Evolutionary conservation across 2,329 filamentous ascomycete species (phyloP), one percentile per base, ranked within the genome.

Genomic region (Penicillium corylophilum): DNA sequence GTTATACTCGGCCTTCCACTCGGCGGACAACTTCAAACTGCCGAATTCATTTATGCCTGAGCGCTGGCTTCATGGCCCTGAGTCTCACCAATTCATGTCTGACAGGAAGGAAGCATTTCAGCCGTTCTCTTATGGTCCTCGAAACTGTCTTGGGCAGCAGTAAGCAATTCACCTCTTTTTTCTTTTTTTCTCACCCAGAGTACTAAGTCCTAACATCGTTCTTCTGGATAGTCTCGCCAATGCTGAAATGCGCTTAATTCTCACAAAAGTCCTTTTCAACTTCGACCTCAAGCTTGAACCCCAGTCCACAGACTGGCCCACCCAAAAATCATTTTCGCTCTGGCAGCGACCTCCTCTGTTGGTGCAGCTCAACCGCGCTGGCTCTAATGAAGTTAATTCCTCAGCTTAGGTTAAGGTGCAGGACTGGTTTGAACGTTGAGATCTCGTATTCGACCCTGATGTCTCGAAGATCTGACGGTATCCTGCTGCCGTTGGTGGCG

Each of bases 201-300:
- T 38, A 13, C 38, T 41, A 26, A 20, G 38, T 38, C 4, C 38
- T 41, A 26, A 41, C 7, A 16, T 41, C 1, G 0, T 16, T 4
- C 6, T 46, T 46, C 20, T 28, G 18, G 4, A 7, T 31, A 76
- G 64, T 36, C 55, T 70, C 4, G 63, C 64, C 16, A 61, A 63
- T 28, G 56, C 56, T 20, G 74, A 76, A 54, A 73, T 75, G 65
- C 73, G 73, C 3, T 60, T 75, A 1, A 67, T 76, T n/a, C 55
- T 72, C 4, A 56, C 70, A 5, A 73, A 70, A 18, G 45, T 74
- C 0, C 44, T 74, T 4, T 73, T 64, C 50, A 59, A 67, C 28
- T 76, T 74, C 29, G 74, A 76, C 35, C 41, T 76, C 2, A 61
- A 69, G 22, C 63, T 76, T 3, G 61, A 55, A 10, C 51, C 64